phyloP scores from a whole-genome alignment of 331 rosid species.

The Cucumis variabilis region DNA sequence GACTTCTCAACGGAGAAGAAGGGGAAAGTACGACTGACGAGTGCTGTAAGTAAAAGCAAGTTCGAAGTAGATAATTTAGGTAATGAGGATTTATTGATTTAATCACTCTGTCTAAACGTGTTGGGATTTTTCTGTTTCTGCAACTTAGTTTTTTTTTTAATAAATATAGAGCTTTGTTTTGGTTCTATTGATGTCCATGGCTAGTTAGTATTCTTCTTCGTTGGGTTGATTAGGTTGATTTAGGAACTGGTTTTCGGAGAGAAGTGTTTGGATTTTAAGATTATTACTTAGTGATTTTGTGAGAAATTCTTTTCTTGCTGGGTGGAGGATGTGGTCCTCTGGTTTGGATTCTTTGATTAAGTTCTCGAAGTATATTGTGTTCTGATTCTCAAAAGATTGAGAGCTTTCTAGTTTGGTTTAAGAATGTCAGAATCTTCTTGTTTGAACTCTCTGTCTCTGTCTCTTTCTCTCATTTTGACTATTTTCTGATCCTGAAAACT shows the following conservation, averaged over 20 bases:
- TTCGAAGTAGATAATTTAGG: conserved; percentile 84
- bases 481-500: background rate
- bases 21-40: conserved; percentile 72
- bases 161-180: conserved; percentile 13
- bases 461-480: conserved; percentile 4
- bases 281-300: conserved; percentile 28
- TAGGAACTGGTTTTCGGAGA: background rate
- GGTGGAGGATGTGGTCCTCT: conserved; percentile 56
- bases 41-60: conserved; percentile 77
- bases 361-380: conserved; percentile 48
- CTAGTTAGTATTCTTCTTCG: background rate
- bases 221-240: conserved; percentile 11
- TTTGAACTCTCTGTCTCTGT: conserved; percentile 20
- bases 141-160: background rate
- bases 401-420: conserved; percentile 45
- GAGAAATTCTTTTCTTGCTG: conserved; percentile 42
- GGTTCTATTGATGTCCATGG: conserved; percentile 5
- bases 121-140: background rate
- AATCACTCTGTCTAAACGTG: background rate
- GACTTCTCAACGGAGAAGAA: conserved; percentile 93
- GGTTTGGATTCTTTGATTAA: conserved; percentile 51
- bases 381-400: conserved; percentile 48
- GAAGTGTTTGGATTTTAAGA: conserved; percentile 13
- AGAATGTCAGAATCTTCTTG: conserved; percentile 51
- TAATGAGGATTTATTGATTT: conserved; percentile 37